Base-by-base conservation (phyloP, 805 yeast species). In the Candida michaelii region DNA sequence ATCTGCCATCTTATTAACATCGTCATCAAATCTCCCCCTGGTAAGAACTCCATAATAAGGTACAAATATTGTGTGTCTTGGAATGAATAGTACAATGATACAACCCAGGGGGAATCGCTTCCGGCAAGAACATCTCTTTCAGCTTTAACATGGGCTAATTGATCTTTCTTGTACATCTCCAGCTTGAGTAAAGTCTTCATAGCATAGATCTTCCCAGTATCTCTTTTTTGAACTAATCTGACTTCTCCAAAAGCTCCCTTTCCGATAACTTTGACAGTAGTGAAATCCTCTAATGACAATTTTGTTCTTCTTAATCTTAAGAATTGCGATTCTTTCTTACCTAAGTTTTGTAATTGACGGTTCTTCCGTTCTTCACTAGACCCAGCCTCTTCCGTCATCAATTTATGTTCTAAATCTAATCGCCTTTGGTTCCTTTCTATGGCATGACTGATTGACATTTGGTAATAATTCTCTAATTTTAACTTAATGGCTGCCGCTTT, bases 211-310 rank as follows among this genome's bases (percentile, higher is more conserved):
- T 86, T 84, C 40, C 96, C 96, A 1, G 93, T 85, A 63, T 93
- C 99, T 40, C 72, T 75, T 71, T 90, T 91, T 59, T 93, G 97
- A 11, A 93, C 98, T 41, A 93, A 71, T 48, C 97, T 77, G 27
- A 93, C 99, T 59, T 89, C 97, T 48, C 99, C 99, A 69, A 93
- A 93, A 0, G 99, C 97, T 49, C 99, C 99, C 62, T 93, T 93
- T 38, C 99, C 99, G 79, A 74, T 79, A 27, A 85, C 96, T 64
- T 89, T 89, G 42, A 89, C 95, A 1, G 97, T 89, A 45, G 73
- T 78, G 65, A 89, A 87, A 65, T 89, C 97, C 30, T 85, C 93
- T 32, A 89, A 69, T 1, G 89, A 77, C 41, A 89, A 71, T 56
- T 89, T 78, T 0, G 97, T 89, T 61, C 97, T 78, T 52, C 97